Conservation (phyloP, 768 basidiomycete genomes). For the Gymnopilus junonius region DNA sequence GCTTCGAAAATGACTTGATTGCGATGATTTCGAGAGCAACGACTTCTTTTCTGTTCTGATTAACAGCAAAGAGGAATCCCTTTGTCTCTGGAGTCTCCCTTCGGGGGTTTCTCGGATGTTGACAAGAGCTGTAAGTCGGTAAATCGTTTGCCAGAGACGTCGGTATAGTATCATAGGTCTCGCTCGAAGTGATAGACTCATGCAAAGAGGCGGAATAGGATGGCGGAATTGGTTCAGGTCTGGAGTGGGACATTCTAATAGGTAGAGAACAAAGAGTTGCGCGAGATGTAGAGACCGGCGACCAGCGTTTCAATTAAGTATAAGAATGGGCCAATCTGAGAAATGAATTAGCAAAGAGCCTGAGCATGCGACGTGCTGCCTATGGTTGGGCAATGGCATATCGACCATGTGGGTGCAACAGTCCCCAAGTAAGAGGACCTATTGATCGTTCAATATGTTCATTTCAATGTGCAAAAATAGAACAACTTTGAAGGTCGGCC, state of each 20-base stretch:
- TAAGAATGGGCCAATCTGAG: not conserved
- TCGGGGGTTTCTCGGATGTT: not conserved
- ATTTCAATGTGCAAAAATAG: not conserved
- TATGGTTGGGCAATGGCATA: not conserved
- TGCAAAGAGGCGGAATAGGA: constrained; percentile 5
- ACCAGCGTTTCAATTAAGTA: not conserved
- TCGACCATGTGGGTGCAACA: constrained; percentile 9
- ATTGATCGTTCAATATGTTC: not conserved
- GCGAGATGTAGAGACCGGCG: not conserved
- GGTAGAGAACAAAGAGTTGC: not conserved
- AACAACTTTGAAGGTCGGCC: not conserved
- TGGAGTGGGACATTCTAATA: constrained; percentile 1
- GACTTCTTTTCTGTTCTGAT: constrained; percentile 42
- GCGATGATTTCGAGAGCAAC: constrained; percentile 50
- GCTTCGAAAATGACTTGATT: constrained; percentile 41
- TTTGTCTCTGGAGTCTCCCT: constrained; percentile 20
- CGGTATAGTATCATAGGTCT: not conserved
- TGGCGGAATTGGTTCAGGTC: constrained; percentile 29
- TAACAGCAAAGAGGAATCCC: constrained; percentile 31
- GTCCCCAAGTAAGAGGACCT: not conserved
- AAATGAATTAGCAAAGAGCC: not conserved
- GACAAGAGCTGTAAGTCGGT: constrained; percentile 23
- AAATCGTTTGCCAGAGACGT: constrained; percentile 5
- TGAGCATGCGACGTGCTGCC: constrained; percentile 4
- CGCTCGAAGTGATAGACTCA: not conserved